Conservation (phyloP, 345 rosid genomes). For the Eucalyptus curtisii region DNA sequence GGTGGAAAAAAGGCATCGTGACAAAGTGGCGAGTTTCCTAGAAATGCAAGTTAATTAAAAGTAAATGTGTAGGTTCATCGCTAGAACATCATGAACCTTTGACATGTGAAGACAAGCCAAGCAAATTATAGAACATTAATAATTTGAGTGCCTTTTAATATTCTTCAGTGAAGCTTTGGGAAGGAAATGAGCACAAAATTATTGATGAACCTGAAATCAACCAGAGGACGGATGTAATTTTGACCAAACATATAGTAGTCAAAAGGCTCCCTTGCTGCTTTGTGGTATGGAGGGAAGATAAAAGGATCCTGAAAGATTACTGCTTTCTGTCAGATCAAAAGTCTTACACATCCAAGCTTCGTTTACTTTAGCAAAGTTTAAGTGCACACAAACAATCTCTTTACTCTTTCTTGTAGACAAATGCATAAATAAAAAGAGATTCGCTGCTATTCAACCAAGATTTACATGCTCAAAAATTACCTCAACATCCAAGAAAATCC, state of each 20-base stretch:
- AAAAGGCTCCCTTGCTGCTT: conserved; percentile 82
- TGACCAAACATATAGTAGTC: conserved; percentile 95
- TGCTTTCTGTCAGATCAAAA: background rate
- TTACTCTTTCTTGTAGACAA: background rate
- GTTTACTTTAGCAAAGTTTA: background rate
- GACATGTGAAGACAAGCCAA: background rate
- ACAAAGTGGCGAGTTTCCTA: background rate
- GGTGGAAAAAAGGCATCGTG: background rate
- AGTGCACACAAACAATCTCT: background rate
- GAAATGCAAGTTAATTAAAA: background rate
- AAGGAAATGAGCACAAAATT: background rate
- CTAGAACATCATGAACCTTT: background rate
- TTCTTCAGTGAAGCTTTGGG: background rate
- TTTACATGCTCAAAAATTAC: conserved; percentile 14
- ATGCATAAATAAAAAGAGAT: background rate
- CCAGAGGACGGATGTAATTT: conserved; percentile 74
- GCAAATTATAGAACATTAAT: background rate
- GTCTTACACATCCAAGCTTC: background rate
- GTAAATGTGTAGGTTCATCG: background rate
- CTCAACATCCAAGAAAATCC: conserved; percentile 74
- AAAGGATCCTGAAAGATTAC: conserved; percentile 66
- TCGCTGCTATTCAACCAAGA: background rate
- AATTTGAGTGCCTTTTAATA: background rate
- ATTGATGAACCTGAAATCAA: conserved; percentile 69
- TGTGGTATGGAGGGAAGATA: conserved; percentile 68